Base-by-base conservation (phyloP, 2,329 filamentous ascomycete species). In the Nothophaeocryptopus gaeumannii region DNA sequence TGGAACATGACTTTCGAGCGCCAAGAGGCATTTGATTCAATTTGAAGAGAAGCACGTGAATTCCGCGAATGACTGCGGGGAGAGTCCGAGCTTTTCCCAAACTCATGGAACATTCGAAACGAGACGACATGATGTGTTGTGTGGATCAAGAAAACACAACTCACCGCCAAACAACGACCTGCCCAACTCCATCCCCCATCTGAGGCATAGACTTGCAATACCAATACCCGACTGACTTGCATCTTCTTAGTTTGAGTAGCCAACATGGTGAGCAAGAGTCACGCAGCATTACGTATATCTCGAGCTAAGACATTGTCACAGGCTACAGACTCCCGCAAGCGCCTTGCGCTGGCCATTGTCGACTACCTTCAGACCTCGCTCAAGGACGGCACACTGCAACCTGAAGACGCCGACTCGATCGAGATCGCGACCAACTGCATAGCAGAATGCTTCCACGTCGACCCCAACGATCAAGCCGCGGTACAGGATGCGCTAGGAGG, bases 401-500 rank as follows among this genome's bases (percentile, higher is more conserved):
- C 86, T 63, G 93, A 97, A 63, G 92, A 99, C 71, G 83, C 85
- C 61, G 93, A 99, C 67, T 92, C 86, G 57, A 88, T 99, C 70
- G 93, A 99, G 68, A 86, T 99, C 45, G 93, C 93, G 59, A 81
- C 88, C 68, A 91, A 91, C 74, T 96, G 92, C 75, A 97, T 99
- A 71, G 82, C 86, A 61, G 92, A 97, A 70, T 86, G 87, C 61
- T 99, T 97, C 82, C 89, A 95, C 72, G 87, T 99, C 65, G 90
- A 97, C 73, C 82, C 89, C n/a, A 74, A 79, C 56, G 85, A 95
- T 72, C 78, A 83, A 64, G 76, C 80, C 47, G 85, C 89, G 63
- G 77, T 92, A 62, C 76, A 82, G 59, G 82, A 88, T 60, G 89
- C 91, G 60, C 78, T 95, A 59, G 91, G 90, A 65, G 81, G 84